Conservation (phyloP, 225 moss, liverwort and hornwort genomes). For the Anthoceros angustus region DNA sequence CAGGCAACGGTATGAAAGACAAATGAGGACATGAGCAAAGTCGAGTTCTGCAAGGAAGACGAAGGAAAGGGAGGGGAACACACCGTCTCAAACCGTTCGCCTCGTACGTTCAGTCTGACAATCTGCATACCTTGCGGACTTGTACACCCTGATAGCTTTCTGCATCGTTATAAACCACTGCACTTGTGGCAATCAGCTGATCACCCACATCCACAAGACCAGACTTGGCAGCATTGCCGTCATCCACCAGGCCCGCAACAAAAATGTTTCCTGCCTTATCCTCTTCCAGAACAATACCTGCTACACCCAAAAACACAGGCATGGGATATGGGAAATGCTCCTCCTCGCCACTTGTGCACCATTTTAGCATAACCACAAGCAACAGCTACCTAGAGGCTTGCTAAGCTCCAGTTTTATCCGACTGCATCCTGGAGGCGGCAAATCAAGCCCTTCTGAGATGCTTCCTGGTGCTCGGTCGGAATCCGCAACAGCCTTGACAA, state of each 20-base stretch:
- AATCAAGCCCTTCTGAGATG: conserved; percentile 27
- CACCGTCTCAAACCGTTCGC: conserved; percentile 64
- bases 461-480: conserved; percentile 8
- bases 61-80: background rate
- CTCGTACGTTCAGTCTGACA: conserved; percentile 44
- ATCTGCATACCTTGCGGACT: conserved; percentile 63
- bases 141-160: conserved; percentile 59
- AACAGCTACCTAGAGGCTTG: conserved; percentile 57
- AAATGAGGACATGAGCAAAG: background rate
- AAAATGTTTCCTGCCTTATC: conserved; percentile 38
- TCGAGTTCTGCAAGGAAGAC: background rate
- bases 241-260: conserved; percentile 43
- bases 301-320: background rate
- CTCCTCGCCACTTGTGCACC: too few species aligned
- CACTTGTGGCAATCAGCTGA: conserved; percentile 61
- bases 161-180: conserved; percentile 36
- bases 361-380: too few species aligned
- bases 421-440: conserved; percentile 54
- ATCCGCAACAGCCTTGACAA: background rate
- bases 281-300: conserved; percentile 58
- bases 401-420: conserved; percentile 52
- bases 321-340: background rate
- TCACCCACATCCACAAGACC: conserved; percentile 46
- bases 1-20: background rate
- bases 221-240: conserved; percentile 44